Evolutionary conservation across 2,329 filamentous ascomycete species (phyloP), one percentile per base, ranked within the genome.

Genomic region (Pleochaeta shiraiana): DNA sequence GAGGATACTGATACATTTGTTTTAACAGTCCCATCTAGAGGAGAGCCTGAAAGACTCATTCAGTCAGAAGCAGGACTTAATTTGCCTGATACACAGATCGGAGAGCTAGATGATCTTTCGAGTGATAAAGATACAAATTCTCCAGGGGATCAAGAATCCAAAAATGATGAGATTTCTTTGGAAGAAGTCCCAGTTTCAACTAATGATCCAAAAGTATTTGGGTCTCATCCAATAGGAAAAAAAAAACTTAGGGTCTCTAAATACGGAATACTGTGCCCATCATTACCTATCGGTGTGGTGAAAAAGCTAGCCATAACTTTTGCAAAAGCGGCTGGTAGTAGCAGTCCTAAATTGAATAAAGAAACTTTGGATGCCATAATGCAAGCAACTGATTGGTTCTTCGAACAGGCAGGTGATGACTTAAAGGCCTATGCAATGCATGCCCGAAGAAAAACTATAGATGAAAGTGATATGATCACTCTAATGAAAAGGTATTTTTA

Each of bases 381-480:
- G 70, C 85, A 90, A 72, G 88, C 90, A 0, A 88, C 88, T 2
- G 88, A 95, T 67, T 93, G 89, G 86, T 95, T 90, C 74, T 95
- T 95, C 73, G 89, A 95, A 75, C 90, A 95, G 74, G 77, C 88
- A 1, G 84, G 87, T 60, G 87, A 90, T 66, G 90, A 95, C 71
- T 75, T 95, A 64, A 82, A 82, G 14, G 85, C 84, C 1, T 95
- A 91, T 73, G 87, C 90, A 21, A 79, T 83, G 66, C 90, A 96
- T 73, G 90, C 87, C 4, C 86, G 87, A 34, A 82, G 90, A 34
- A 93, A 87, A 74, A 90, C 84, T 2, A 90, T 96, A 69, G 88
- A 95, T 70, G 88, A 93, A 73, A 86, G 81, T 69, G 90, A 95
- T 73, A 83, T 95, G 70, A 77, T 89, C 64, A 84, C 88, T 66